phyloP scores from a whole-genome alignment of 306 rosid species.

The Prunus fruticosa region DNA sequence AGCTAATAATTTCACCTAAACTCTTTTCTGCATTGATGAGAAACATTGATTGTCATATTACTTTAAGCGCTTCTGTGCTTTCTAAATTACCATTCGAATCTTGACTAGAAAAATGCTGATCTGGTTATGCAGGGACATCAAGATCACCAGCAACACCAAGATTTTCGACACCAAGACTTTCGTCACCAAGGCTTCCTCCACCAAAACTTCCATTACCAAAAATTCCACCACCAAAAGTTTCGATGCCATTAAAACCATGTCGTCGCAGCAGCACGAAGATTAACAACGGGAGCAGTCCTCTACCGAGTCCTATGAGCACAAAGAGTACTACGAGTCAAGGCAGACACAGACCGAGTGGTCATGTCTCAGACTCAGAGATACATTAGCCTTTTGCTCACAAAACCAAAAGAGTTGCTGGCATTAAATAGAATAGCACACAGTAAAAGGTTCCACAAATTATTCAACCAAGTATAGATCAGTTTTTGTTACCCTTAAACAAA shows the following conservation, averaged over 20 bases:
- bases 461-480: not conserved
- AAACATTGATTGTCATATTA: not conserved
- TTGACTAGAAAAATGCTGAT: conserved; percentile 1
- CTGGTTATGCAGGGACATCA: conserved; percentile 20
- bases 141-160: conserved; percentile 11
- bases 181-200: not conserved
- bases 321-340: conserved; percentile 19
- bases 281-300: conserved; percentile 23
- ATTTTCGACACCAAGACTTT: not conserved
- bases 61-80: not conserved
- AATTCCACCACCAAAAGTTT: not conserved
- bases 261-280: conserved; percentile 30
- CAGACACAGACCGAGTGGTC: conserved; percentile 26
- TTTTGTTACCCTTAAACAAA: conserved; percentile 15
- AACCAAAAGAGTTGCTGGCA: not conserved
- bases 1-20: not conserved
- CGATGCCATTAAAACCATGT: conserved; percentile 23
- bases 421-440: not conserved
- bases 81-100: not conserved
- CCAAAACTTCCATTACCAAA: conserved; percentile 1
- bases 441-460: not conserved
- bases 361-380: conserved; percentile 36
- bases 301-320: conserved; percentile 24
- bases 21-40: not conserved
- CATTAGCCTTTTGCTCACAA: conserved; percentile 18